A percentile compares a stretch with the other conserved stretches of the same genome.
These are phyloP conservation scores for Digitaria exilis DNA, from an alignment of 202 grass and related monocot species.

Conservation along the genomic window DNA sequence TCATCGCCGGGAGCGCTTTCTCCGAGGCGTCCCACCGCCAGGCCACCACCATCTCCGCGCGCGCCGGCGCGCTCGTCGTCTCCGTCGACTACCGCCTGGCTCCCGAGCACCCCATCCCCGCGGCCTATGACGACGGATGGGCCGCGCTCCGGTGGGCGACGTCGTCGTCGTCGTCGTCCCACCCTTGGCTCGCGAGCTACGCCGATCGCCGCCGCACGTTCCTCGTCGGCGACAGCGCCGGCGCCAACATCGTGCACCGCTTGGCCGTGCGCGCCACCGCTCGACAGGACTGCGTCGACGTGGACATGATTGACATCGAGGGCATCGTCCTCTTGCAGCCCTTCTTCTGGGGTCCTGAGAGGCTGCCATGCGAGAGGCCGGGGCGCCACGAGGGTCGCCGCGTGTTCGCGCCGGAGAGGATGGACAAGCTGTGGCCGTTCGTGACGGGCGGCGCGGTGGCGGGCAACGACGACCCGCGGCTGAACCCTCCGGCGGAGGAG, in stretches of 20 bases:
- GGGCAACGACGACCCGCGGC: conserved; percentile 8
- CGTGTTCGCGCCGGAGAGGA: not conserved
- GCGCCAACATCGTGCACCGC: conserved; percentile 59
- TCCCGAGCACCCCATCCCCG: conserved; percentile 48
- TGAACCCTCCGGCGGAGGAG: not conserved
- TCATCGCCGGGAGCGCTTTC: conserved; percentile 47
- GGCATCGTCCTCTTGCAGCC: conserved; percentile 54
- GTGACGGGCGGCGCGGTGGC: conserved; percentile 16
- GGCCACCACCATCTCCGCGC: not conserved
- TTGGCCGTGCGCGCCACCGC: not conserved
- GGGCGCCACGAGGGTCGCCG: not conserved
- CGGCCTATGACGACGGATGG: conserved; percentile 55
- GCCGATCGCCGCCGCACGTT: conserved; percentile 33
- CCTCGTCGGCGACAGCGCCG: conserved; percentile 49
- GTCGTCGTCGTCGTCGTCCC: too few relatives aligned
- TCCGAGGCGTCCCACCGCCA: conserved; percentile 39
- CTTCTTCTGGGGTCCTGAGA: conserved; percentile 34
- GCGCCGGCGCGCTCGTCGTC: conserved; percentile 35
- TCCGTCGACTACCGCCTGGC: conserved; percentile 56
- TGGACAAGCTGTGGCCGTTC: conserved; percentile 48
- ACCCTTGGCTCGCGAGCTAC: conserved; percentile 39
- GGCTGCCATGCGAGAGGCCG: not conserved
- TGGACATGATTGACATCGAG: conserved; percentile 33
- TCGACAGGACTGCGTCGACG: not conserved
- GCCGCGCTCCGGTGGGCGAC: conserved; percentile 39